Evolutionary conservation across 2,329 filamentous ascomycete species (phyloP).

Genomic region (Hansfordia pulvinata): DNA sequence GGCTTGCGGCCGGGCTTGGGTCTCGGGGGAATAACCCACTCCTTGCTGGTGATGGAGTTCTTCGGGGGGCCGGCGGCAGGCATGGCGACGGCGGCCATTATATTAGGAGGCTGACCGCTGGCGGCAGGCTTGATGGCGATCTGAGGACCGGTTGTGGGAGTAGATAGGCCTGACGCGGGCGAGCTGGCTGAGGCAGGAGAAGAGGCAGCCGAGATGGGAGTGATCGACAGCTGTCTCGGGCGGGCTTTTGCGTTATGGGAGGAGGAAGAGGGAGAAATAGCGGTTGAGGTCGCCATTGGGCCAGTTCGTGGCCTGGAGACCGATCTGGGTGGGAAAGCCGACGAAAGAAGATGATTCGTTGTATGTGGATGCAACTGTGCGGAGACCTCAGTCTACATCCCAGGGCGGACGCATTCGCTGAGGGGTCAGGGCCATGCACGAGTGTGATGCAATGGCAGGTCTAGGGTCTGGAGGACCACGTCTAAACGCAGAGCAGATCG

Average conservation of each 20-base stretch:
- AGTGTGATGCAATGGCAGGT: too few relatives aligned
- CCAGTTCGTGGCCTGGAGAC: too few relatives aligned
- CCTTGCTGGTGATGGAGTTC: constrained; percentile 58
- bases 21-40: constrained; percentile 75
- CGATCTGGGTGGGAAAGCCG: too few relatives aligned
- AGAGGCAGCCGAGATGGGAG: constrained; percentile 12
- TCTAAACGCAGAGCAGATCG: too few relatives aligned
- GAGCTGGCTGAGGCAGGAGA: constrained; percentile 14
- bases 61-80: constrained; percentile 27
- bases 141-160: constrained; percentile 11
- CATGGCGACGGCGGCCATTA: constrained; percentile 32
- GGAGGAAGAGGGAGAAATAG: constrained; percentile 7
- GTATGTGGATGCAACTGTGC: too few relatives aligned
- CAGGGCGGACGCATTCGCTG: too few relatives aligned
- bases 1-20: constrained; percentile 90
- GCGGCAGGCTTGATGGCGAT: constrained; percentile 14
- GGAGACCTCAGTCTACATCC: too few relatives aligned
- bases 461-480: too few relatives aligned
- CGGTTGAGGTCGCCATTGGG: constrained; percentile 11
- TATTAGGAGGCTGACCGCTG: constrained; percentile 15
- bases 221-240: constrained; percentile 15
- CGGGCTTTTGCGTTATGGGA: constrained; percentile 8
- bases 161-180: constrained; percentile 13
- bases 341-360: too few relatives aligned
- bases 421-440: too few relatives aligned